These are phyloP conservation scores for Cyberlindnera suaveolens DNA, from an alignment of 805 yeast genomes.

Conservation along the genomic window DNA sequence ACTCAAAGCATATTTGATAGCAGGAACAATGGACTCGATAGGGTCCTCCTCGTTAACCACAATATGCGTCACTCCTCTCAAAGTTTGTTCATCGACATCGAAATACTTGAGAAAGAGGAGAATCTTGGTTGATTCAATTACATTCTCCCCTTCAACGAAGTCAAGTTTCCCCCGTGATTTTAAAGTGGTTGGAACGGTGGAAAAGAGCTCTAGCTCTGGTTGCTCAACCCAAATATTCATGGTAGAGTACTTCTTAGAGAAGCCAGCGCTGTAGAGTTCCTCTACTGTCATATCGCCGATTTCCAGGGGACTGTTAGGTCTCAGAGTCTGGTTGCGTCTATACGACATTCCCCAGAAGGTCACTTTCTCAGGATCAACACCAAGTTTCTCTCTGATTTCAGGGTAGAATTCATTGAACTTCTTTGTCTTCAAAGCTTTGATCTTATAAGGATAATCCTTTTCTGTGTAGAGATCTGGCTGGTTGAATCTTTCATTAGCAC, in stretches of 20 bases:
- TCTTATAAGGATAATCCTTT: slow-evolving; percentile 39
- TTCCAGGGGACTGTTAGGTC: slow-evolving; percentile 40
- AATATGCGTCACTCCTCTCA: slow-evolving; percentile 64
- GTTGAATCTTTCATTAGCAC: slow-evolving; percentile 48
- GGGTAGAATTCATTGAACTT: slow-evolving; percentile 45
- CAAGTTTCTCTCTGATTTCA: slow-evolving; percentile 40
- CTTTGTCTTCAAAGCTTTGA: slow-evolving; percentile 53
- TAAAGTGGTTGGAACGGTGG: slow-evolving; percentile 1
- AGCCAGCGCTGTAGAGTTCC: slow-evolving; percentile 41
- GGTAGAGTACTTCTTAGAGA: slow-evolving; percentile 40
- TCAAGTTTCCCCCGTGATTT: slow-evolving; percentile 3
- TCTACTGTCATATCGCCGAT: slow-evolving; percentile 38
- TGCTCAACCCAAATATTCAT: slow-evolving; percentile 67
- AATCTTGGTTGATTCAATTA: slow-evolving; percentile 22
- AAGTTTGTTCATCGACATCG: slow-evolving; percentile 45
- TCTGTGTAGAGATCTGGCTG: slow-evolving; percentile 41
- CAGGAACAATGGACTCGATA: slow-evolving; percentile 34
- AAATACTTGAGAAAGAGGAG: slow-evolving; percentile 57
- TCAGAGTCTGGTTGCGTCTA: slow-evolving; percentile 56
- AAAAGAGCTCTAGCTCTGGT: slow-evolving; percentile 23
- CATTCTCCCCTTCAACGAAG: slow-evolving; percentile 13
- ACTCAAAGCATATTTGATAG: slow-evolving; percentile 36
- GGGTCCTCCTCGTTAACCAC: slow-evolving; percentile 43
- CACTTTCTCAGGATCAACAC: slow-evolving; percentile 31
- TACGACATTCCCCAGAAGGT: slow-evolving; percentile 61